These are phyloP conservation scores for Chloris gayana DNA, from an alignment of 176 grass and related monocot species.

Conservation along the genomic window DNA sequence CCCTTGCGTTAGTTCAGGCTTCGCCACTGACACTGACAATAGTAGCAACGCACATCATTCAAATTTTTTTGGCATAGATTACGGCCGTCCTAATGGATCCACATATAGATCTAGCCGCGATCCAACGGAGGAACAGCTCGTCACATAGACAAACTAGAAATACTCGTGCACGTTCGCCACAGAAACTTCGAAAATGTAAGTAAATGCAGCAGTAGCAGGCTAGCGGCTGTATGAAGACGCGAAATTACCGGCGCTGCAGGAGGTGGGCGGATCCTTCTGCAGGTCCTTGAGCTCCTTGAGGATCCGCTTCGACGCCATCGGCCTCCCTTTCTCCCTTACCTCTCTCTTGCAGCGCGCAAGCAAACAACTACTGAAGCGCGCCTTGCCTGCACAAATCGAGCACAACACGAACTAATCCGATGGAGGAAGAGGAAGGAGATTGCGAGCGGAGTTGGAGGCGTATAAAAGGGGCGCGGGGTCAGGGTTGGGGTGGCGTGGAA, in stretches of 20 bases:
- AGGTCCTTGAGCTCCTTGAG: slow-evolving; percentile 70
- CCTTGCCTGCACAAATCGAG: neutral
- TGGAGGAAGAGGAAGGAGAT: neutral
- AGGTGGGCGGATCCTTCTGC: slow-evolving; percentile 59
- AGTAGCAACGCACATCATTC: neutral
- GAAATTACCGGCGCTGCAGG: slow-evolving; percentile 56
- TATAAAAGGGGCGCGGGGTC: slow-evolving; percentile 2
- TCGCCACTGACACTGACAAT: neutral
- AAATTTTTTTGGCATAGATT: neutral
- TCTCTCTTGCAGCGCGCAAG: neutral
- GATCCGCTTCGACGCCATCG: slow-evolving; percentile 68
- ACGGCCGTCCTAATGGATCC: neutral
- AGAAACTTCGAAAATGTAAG: neutral
- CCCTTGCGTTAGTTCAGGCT: too few relatives aligned
- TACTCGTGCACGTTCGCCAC: neutral
- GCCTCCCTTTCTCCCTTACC: neutral
- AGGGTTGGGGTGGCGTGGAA: slow-evolving; percentile 3
- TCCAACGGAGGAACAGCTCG: neutral
- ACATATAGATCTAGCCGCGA: neutral
- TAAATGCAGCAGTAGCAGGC: neutral
- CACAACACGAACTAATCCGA: neutral
- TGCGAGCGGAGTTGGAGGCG: neutral
- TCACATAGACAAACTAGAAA: neutral
- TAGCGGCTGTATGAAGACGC: neutral
- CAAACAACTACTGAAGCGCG: neutral